Evolutionary conservation across 148 eudicot species (phyloP), one percentile per base, ranked within the genome.

Genomic region (Arctostaphylos glauca): DNA sequence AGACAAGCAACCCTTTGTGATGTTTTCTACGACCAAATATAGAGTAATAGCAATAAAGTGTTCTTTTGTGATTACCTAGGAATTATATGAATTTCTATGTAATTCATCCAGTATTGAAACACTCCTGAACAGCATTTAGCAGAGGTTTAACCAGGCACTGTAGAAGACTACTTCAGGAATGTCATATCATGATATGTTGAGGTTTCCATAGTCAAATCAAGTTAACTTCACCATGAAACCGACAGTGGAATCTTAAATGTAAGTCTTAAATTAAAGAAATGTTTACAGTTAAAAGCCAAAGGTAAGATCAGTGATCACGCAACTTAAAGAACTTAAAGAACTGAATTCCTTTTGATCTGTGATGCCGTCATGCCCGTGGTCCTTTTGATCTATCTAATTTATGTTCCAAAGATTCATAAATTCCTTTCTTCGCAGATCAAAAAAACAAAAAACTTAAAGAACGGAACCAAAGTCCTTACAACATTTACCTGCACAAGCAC

Each of bases 401-500:
- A 31, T 31, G 38, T 31, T 31, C 38, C 38, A 31, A 31, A 31
- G 38, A 31, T 31, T 31, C 38, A 31, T 31, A 31, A 31, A 31
- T 31, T 0, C 38, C 38, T 31, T 31, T 31, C 38, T 31, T 31
- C 38, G 38, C 38, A 0, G 38, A 31, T 31, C 0, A 31, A 31
- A 31, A 31, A 31, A 31, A n/a, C n/a, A n/a, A n/a, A 31, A 31
- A 0, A 70, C 46, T 41, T 12, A 41, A 70, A 31, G 21, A 44
- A 50, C 56, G 21, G 53, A 53, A 23, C 5, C 2, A 21, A 23
- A 79, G 9, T 5, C 16, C 44, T 31, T 4, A 73, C 23, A 46
- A 46, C 83, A 49, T 56, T 77, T 94, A 95, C 98, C 98, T 95
- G 98, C 84, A 94, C 96, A 72, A 91, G 86, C 67, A 91, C 88